Base-by-base conservation (phyloP, 371 early-diverging fungal genomes). In the Blyttiomyces sp. region DNA sequence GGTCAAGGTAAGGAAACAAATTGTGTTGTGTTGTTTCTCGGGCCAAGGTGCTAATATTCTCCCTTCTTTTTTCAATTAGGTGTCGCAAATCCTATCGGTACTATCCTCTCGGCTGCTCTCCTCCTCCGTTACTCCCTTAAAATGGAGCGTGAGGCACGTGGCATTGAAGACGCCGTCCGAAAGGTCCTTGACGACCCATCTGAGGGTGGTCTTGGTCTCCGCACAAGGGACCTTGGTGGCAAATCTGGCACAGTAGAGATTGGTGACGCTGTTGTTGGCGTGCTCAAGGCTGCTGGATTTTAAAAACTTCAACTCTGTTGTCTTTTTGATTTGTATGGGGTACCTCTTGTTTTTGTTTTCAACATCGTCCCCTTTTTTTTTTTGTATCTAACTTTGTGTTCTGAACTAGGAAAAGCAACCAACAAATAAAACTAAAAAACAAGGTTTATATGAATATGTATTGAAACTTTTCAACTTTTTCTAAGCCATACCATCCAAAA, bases 21-120 rank as follows among this genome's bases (percentile, higher is more conserved):
- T 31, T 13, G 51, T 33, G 27, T 27, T 13, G 33, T 27, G 7
- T 35, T 33, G 43, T 43, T 50, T 48, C 0, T 27, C 43, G n/a
- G 28, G 43, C 36, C 27, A 1, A 28, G 52, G 27, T 51, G 7
- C 46, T 42, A 24, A 9, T 27, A n/a, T n/a, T n/a, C n/a, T n/a
- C n/a, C n/a, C n/a, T n/a, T n/a, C n/a, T n/a, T n/a, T n/a, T 1
- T 17, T 44, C 32, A n/a, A 45, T 1, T 33, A 71, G 71, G 71
- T 43, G 86, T 94, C 61, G 95, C 95, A 54, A 98, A 98, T 77
- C 98, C 98, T 9, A 86, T 96, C 33, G 98, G 95, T 43, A 94
- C 97, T 54, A 98, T 98, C 65, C 87, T 96, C 49, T 89, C 90
- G 66, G 92, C 86, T 43, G 96, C 98, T 32, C 83, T 98, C 86